Evolutionary conservation across 768 basidiomycete species (phyloP).

Genomic region (Pluteus cervinus): DNA sequence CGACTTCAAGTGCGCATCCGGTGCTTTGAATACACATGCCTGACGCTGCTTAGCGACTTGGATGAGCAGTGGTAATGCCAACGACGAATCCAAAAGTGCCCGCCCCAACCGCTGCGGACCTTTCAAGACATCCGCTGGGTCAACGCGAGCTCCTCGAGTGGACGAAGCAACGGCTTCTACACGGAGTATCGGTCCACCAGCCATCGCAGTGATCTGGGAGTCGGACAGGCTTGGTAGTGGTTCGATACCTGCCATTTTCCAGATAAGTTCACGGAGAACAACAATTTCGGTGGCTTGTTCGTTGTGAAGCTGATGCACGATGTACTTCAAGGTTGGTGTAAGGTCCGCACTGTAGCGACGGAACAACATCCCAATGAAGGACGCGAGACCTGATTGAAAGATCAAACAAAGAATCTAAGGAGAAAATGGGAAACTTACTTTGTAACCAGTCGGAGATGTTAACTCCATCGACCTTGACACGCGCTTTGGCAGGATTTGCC

Average conservation of each 20-base stretch:
- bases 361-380: conserved; percentile 91
- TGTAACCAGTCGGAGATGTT: conserved; percentile 89
- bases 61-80: conserved; percentile 86
- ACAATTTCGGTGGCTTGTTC: conserved; percentile 84
- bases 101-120: conserved; percentile 65
- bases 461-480: conserved; percentile 89
- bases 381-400: conserved; percentile 64
- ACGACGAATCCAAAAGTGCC: conserved; percentile 56
- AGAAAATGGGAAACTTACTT: conserved; percentile 48
- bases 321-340: conserved; percentile 79
- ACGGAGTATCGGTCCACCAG: conserved; percentile 81
- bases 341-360: conserved; percentile 80
- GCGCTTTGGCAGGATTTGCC: conserved; percentile 72
- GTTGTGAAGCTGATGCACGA: conserved; percentile 84
- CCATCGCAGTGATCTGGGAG: conserved; percentile 83
- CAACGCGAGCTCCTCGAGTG: conserved; percentile 68
- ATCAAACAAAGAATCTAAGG: conserved; percentile 11
- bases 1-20: conserved; percentile 78
- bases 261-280: conserved; percentile 88
- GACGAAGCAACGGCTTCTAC: conserved; percentile 83
- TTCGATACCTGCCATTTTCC: conserved; percentile 93
- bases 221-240: conserved; percentile 87
- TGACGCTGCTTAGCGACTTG: conserved; percentile 91
- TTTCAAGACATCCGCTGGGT: conserved; percentile 58
- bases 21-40: conserved; percentile 69